Evolutionary conservation across 2,329 filamentous ascomycete genomes (phyloP).

Genomic region (Stenocarpella maydis): DNA sequence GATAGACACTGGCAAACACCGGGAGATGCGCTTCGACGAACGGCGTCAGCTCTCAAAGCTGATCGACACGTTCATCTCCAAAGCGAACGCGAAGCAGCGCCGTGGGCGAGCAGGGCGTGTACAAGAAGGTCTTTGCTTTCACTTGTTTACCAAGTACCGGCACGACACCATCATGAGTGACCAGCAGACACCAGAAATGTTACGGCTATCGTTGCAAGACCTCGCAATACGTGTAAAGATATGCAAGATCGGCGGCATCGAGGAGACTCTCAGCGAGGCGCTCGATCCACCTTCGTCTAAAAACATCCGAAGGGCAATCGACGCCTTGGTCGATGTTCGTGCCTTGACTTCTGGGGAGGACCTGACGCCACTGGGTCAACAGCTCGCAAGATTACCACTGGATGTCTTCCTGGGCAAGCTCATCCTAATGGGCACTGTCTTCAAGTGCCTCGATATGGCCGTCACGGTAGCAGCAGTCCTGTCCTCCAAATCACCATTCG

Average conservation of each 20-base stretch:
- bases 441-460: slow-evolving; percentile 90
- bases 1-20: slow-evolving; percentile 95
- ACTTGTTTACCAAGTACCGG: slow-evolving; percentile 89
- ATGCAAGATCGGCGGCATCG: slow-evolving; percentile 92
- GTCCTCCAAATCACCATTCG: slow-evolving; percentile 93
- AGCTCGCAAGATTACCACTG: slow-evolving; percentile 86
- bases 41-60: slow-evolving; percentile 87
- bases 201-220: slow-evolving; percentile 92
- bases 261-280: slow-evolving; percentile 86
- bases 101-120: slow-evolving; percentile 94
- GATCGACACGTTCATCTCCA: slow-evolving; percentile 93
- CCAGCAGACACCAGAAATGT: slow-evolving; percentile 95
- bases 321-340: slow-evolving; percentile 91
- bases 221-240: slow-evolving; percentile 96
- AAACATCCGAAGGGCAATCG: slow-evolving; percentile 92
- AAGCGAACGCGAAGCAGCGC: slow-evolving; percentile 94
- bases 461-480: slow-evolving; percentile 92
- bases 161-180: slow-evolving; percentile 88
- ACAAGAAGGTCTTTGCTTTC: slow-evolving; percentile 93
- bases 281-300: slow-evolving; percentile 89
- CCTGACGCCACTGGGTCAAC: slow-evolving; percentile 83
- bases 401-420: slow-evolving; percentile 97
- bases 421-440: slow-evolving; percentile 84
- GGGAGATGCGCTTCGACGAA: slow-evolving; percentile 97
- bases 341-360: slow-evolving; percentile 84